Conservation (phyloP, 306 rosid species). For the Pachyrhizus erosus region DNA sequence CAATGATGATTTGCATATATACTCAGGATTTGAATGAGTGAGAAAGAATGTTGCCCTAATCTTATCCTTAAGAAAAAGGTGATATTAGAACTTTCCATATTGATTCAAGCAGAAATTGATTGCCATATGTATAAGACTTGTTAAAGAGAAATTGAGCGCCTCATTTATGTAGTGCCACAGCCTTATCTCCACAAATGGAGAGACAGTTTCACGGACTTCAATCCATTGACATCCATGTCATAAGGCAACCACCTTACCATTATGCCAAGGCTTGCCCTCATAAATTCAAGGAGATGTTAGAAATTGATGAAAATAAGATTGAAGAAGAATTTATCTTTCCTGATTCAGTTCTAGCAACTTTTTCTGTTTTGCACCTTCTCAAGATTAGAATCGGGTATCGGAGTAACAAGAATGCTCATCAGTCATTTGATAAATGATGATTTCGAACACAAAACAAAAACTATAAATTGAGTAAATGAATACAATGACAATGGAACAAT, state of each 20-base stretch:
- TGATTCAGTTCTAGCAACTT: slow-evolving; percentile 17
- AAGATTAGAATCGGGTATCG: background rate
- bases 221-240: background rate
- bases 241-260: background rate
- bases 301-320: background rate
- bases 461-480: background rate
- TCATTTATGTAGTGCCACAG: background rate
- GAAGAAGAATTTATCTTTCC: background rate
- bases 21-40: slow-evolving; percentile 1
- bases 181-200: background rate
- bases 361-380: background rate
- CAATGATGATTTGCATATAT: slow-evolving; percentile 1
- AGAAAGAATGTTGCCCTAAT: slow-evolving; percentile 25
- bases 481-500: background rate
- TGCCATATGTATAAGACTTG: background rate
- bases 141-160: background rate
- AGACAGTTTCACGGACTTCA: background rate
- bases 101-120: slow-evolving; percentile 1
- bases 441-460: background rate
- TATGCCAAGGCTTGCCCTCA: background rate
- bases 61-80: slow-evolving; percentile 5
- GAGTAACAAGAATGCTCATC: background rate
- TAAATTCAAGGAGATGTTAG: background rate
- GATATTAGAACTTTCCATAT: slow-evolving; percentile 4
- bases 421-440: slow-evolving; percentile 4